Conservation (phyloP, 129 eudicot species). For the Artemisia argyi region DNA sequence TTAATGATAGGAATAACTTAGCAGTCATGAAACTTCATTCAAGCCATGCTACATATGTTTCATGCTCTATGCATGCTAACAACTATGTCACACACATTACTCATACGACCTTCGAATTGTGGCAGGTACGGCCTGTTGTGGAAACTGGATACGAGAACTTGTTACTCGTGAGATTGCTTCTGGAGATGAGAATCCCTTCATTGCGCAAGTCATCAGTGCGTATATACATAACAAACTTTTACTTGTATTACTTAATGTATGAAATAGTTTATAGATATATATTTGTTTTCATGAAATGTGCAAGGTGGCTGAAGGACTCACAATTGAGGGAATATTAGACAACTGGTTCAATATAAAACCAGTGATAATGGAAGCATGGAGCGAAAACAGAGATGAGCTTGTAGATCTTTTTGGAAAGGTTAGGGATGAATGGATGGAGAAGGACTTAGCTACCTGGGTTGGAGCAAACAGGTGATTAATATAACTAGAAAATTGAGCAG, state of each 20-base stretch:
- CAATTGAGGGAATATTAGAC: conserved; percentile 70
- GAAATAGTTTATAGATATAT: conserved; percentile 14
- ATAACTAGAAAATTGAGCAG: neutral
- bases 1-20: no score
- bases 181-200: conserved; percentile 74
- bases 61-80: no score
- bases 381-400: conserved; percentile 71
- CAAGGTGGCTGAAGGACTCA: conserved; percentile 89
- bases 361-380: conserved; percentile 82
- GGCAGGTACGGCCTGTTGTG: conserved; percentile 93
- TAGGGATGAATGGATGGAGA: conserved; percentile 97
- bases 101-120: no score
- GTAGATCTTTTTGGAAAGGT: conserved; percentile 90
- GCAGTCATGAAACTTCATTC: no score
- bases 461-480: conserved; percentile 79
- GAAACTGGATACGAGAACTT: conserved; percentile 98
- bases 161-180: conserved; percentile 81
- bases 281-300: conserved; percentile 33
- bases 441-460: conserved; percentile 84
- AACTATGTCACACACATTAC: no score
- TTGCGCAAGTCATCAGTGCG: conserved; percentile 78
- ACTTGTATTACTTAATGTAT: conserved; percentile 6
- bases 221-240: conserved; percentile 19
- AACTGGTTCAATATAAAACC: conserved; percentile 76
- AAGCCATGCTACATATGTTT: no score